A percentile compares a stretch with the other conserved stretches of the same genome.
These are phyloP conservation scores for Leishmania mexicana DNA, from an alignment of 208 protist species.

Conservation along the genomic window DNA sequence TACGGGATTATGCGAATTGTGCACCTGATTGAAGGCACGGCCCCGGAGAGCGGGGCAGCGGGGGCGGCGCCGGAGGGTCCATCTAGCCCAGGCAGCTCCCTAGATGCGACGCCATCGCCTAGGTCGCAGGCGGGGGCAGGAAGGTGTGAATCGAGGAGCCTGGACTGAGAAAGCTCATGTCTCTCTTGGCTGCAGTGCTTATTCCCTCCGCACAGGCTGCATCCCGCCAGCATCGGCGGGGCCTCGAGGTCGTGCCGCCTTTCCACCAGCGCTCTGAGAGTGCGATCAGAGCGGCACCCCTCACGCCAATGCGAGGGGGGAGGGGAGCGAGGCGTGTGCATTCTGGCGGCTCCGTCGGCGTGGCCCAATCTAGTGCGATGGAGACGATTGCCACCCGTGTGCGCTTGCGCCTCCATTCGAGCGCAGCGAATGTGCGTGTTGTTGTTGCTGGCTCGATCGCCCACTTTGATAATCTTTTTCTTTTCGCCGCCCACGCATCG, in stretches of 20 bases:
- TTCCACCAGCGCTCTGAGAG: no score
- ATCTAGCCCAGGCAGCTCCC: background rate
- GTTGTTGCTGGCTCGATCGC: background rate
- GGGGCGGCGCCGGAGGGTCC: background rate
- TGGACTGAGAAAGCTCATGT: background rate
- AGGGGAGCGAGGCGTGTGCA: background rate
- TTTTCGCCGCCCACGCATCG: background rate
- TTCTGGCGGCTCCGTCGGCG: background rate
- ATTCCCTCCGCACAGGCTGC: background rate
- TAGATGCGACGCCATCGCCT: background rate
- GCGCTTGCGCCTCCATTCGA: background rate
- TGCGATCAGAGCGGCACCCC: background rate
- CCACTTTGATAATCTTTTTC: background rate
- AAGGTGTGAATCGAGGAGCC: background rate
- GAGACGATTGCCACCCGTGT: background rate
- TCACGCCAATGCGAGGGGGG: background rate
- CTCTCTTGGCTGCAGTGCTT: background rate
- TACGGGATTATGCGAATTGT: constrained; percentile 29
- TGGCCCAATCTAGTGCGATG: background rate
- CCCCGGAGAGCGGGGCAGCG: background rate
- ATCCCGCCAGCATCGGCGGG: background rate
- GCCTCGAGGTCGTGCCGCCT: background rate
- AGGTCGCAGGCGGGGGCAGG: background rate
- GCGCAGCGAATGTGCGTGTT: background rate
- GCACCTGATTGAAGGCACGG: constrained; percentile 14